Evolutionary conservation across 2,329 filamentous ascomycete genomes (phyloP).

Genomic region (Aspergillus pseudotamarii): DNA sequence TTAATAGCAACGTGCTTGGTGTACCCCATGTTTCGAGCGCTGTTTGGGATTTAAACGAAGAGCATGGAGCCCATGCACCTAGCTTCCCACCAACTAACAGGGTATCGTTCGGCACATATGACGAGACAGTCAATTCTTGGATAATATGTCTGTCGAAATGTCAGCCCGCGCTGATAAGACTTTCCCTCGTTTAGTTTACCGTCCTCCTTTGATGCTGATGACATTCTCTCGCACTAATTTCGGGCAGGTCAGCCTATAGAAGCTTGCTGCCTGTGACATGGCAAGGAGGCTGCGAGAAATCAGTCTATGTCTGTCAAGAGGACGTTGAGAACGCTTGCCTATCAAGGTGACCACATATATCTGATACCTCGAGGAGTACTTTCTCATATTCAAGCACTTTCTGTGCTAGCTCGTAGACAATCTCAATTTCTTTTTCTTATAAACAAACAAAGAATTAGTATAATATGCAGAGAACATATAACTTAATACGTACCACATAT

Average conservation of each 20-base stretch:
- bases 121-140: constrained; percentile 78
- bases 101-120: constrained; percentile 83
- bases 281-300: constrained; percentile 67
- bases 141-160: constrained; percentile 66
- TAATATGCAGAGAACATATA: background rate
- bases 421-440: constrained; percentile 84
- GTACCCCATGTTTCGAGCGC: constrained; percentile 16
- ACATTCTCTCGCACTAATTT: constrained; percentile 70
- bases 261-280: constrained; percentile 73
- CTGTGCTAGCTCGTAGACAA: constrained; percentile 75
- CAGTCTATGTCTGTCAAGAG: constrained; percentile 13
- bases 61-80: background rate
- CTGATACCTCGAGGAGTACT: constrained; percentile 69
- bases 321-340: constrained; percentile 40
- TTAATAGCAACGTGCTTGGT: constrained; percentile 77
- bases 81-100: constrained; percentile 62
- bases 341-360: constrained; percentile 84
- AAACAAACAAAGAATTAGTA: background rate
- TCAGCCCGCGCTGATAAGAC: constrained; percentile 8
- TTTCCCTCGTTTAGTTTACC: constrained; percentile 44
- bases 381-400: constrained; percentile 70
- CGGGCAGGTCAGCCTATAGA: constrained; percentile 72
- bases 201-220: constrained; percentile 74
- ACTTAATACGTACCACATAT: constrained; percentile 67
- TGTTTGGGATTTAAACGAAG: constrained; percentile 9